phyloP scores from a whole-genome alignment of 2,329 filamentous ascomycete genomes.

The Didymella pinodella region DNA sequence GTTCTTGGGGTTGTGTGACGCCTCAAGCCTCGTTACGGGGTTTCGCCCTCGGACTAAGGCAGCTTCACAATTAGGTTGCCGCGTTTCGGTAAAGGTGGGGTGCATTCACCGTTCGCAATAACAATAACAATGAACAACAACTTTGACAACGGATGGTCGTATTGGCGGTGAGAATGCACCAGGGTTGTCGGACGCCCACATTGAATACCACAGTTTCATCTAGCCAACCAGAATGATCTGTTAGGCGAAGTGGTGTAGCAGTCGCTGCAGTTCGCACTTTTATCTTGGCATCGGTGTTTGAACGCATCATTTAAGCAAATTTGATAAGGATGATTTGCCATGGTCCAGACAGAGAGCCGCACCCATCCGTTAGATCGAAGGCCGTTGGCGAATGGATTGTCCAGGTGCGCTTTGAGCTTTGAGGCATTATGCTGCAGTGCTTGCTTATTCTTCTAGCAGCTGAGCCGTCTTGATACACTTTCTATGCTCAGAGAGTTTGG shows the following conservation, averaged over 20 bases:
- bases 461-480: neutral
- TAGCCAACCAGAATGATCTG: neutral
- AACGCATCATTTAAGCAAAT: neutral
- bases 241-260: neutral
- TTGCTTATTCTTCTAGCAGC: neutral
- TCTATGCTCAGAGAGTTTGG: neutral
- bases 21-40: constrained; percentile 12
- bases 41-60: constrained; percentile 3
- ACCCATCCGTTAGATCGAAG: neutral
- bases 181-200: constrained; percentile 1
- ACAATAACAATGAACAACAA: neutral
- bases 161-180: constrained; percentile 12
- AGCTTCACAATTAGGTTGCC: constrained; percentile 2
- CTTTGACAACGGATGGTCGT: neutral
- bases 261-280: neutral
- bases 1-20: neutral
- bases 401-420: neutral
- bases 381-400: neutral
- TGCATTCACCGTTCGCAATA: neutral
- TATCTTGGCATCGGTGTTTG: constrained; percentile 3
- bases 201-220: neutral
- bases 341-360: neutral
- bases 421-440: neutral
- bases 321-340: neutral
- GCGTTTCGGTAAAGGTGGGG: constrained; percentile 6